Conservation (phyloP, 208 protist genomes). For the Wallacemonas collosoma region DNA sequence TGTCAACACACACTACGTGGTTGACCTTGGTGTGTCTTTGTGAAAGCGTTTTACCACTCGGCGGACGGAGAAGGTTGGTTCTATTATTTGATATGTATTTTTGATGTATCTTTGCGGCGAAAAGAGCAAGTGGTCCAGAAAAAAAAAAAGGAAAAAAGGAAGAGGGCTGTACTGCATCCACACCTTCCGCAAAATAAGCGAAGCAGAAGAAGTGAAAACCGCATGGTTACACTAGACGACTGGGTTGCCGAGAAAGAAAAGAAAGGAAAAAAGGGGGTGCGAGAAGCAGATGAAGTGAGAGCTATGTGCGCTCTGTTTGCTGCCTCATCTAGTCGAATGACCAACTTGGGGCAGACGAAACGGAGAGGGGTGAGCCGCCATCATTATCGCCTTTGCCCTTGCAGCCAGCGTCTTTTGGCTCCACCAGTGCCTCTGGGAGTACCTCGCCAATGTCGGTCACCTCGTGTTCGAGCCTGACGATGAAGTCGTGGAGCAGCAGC, state of each 20-base stretch:
- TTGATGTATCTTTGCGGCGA: too few species aligned
- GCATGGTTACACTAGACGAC: neutral
- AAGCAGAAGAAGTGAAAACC: too few species aligned
- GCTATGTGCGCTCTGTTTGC: neutral
- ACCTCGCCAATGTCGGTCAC: constrained; percentile 48
- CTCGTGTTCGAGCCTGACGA: constrained; percentile 62
- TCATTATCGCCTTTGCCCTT: neutral
- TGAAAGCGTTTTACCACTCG: too few species aligned
- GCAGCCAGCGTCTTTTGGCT: constrained; percentile 24
- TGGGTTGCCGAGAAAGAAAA: neutral
- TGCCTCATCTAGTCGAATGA: constrained; percentile 32
- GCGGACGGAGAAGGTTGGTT: too few species aligned
- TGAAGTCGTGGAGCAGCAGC: constrained; percentile 70
- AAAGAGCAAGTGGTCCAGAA: constrained; percentile 21
- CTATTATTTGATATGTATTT: too few species aligned
- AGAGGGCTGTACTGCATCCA: too few species aligned
- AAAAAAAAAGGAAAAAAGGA: constrained; percentile 22
- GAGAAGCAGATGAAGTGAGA: too few species aligned
- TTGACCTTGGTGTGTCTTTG: too few species aligned
- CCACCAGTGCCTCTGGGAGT: constrained; percentile 31
- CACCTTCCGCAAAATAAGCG: too few species aligned
- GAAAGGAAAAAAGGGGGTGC: too few species aligned
- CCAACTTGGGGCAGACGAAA: constrained; percentile 45
- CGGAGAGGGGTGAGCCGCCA: constrained; percentile 19
- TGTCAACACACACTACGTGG: too few species aligned